A percentile compares a stretch with the other conserved stretches of the same genome.
Evolutionary conservation across 1,284 basidiomycete genomes (phyloP).

Genomic region (Irpex sp.): DNA sequence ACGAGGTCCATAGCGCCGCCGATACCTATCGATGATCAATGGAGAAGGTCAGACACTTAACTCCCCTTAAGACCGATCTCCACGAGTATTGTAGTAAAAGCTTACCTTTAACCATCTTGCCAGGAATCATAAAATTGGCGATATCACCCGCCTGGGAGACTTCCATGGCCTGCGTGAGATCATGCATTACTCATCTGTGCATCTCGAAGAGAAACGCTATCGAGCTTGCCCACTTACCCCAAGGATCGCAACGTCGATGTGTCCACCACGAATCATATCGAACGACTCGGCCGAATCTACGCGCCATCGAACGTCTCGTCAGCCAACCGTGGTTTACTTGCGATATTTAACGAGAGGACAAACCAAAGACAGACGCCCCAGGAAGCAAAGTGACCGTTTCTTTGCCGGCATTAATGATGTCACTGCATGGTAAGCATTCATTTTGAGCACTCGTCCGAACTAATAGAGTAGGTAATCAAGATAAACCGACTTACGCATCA

Average conservation of each 20-base stretch:
- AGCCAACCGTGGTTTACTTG: not conserved
- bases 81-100: not conserved
- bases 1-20: constrained; percentile 98
- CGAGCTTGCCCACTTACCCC: constrained; percentile 35
- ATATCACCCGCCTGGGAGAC: constrained; percentile 91
- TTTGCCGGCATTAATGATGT: constrained; percentile 94
- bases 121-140: constrained; percentile 98
- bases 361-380: constrained; percentile 88
- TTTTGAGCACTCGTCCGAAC: too few relatives aligned
- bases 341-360: constrained; percentile 9
- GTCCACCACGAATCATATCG: constrained; percentile 94
- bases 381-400: constrained; percentile 92
- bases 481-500: constrained; percentile 64
- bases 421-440: constrained; percentile 36
- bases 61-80: not conserved
- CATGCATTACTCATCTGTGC: not conserved
- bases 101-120: constrained; percentile 83
- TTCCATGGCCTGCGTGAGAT: constrained; percentile 74
- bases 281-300: constrained; percentile 87
- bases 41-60: not conserved
- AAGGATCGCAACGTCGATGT: constrained; percentile 90
- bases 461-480: not conserved
- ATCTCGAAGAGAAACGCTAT: not conserved
- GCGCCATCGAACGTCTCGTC: constrained; percentile 4
- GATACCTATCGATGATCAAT: constrained; percentile 52